Evolutionary conservation across 1,284 basidiomycete species (phyloP).

Genomic region (Bondarzewia mesenterica): DNA sequence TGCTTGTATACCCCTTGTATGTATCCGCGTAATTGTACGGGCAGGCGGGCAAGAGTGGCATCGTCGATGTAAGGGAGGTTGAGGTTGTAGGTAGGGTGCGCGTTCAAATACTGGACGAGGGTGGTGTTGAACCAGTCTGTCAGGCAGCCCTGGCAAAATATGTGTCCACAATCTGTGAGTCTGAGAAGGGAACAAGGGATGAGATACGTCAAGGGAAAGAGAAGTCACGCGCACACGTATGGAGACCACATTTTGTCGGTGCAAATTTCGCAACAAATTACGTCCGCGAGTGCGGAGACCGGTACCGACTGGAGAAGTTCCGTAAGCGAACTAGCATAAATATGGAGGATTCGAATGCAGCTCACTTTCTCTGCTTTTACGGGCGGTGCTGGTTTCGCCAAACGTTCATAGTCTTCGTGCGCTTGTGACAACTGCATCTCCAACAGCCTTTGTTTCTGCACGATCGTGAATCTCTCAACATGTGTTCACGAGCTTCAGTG

Average conservation of each 20-base stretch:
- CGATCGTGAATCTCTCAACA: neutral
- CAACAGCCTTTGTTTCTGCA: neutral
- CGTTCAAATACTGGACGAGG: conserved; percentile 37
- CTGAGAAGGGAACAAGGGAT: neutral
- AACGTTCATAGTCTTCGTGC: neutral
- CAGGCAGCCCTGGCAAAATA: conserved; percentile 57
- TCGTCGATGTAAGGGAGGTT: conserved; percentile 10
- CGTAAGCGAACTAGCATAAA: neutral
- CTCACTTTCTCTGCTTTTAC: neutral
- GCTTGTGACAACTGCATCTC: neutral
- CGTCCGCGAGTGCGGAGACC: conserved; percentile 39
- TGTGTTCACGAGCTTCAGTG: too few species aligned
- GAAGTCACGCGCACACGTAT: conserved; percentile 38
- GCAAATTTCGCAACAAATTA: conserved; percentile 55
- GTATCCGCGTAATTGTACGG: conserved; percentile 12
- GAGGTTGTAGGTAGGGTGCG: conserved; percentile 37
- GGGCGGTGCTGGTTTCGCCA: neutral
- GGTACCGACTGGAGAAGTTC: conserved; percentile 7
- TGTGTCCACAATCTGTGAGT: conserved; percentile 59
- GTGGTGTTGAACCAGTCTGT: conserved; percentile 57
- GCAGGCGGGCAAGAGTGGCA: conserved; percentile 1
- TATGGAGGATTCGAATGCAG: neutral
- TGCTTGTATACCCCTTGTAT: conserved; percentile 16
- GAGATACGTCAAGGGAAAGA: neutral
- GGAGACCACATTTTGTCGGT: conserved; percentile 53